Conservation (phyloP, 2,329 filamentous ascomycete species). For the Claviceps purpurea region DNA sequence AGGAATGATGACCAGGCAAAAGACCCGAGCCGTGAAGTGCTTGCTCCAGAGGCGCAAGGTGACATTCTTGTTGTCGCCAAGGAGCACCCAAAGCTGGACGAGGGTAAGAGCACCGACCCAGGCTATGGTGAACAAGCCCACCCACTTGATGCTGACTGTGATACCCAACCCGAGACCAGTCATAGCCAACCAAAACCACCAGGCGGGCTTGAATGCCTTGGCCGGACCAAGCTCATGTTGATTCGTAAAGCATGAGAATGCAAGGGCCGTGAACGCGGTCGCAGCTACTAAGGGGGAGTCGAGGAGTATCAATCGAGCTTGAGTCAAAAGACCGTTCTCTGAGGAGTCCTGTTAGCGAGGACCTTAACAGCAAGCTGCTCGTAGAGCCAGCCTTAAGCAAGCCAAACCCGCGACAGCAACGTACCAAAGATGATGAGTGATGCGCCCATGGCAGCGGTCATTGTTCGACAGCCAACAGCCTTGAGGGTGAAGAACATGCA, state of each 20-base stretch:
- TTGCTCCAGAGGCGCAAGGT: conserved; percentile 80
- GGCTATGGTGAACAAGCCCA: conserved; percentile 94
- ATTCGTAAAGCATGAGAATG: conserved; percentile 89
- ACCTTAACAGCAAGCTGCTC: background rate
- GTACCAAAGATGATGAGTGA: conserved; percentile 81
- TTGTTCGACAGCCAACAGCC: conserved; percentile 75
- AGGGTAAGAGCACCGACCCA: conserved; percentile 90
- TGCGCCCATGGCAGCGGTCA: conserved; percentile 71
- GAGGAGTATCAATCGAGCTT: conserved; percentile 88
- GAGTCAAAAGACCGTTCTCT: conserved; percentile 94
- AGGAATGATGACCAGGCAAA: conserved; percentile 86
- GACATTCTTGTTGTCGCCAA: conserved; percentile 78
- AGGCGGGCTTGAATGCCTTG: conserved; percentile 75
- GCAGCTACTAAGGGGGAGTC: conserved; percentile 91
- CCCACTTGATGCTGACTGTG: conserved; percentile 96
- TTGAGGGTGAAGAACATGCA: conserved; percentile 93
- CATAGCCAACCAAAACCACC: conserved; percentile 95
- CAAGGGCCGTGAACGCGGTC: conserved; percentile 79
- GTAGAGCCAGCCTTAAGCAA: background rate
- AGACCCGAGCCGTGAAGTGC: conserved; percentile 80
- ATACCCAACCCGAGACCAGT: conserved; percentile 80
- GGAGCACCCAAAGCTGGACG: conserved; percentile 86
- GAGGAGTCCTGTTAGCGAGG: conserved; percentile 14
- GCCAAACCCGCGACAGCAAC: conserved; percentile 19
- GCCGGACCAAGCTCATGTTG: conserved; percentile 86